phyloP scores from a whole-genome alignment of 2,329 filamentous ascomycete genomes.

The Coniochaeta ligniaria region DNA sequence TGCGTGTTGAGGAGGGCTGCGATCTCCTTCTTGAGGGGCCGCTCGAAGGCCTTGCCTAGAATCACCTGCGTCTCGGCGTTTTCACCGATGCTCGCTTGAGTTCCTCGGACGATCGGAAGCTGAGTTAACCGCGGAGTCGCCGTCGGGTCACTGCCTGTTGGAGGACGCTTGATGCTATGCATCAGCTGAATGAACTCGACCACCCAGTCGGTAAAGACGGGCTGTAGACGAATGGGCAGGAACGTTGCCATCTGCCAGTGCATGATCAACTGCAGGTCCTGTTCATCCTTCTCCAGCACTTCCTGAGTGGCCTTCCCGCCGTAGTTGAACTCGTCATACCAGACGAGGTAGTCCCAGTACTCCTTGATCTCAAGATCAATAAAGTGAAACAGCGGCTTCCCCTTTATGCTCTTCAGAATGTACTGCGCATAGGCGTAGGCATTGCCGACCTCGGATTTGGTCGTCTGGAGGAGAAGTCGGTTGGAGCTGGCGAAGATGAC shows the following conservation, averaged over 20 bases:
- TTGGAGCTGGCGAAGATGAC: slow-evolving; percentile 93
- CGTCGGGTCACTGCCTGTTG: slow-evolving; percentile 37
- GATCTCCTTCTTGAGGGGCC: slow-evolving; percentile 85
- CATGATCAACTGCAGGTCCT: slow-evolving; percentile 87
- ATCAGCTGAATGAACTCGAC: slow-evolving; percentile 93
- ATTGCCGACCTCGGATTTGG: slow-evolving; percentile 93
- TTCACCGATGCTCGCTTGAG: slow-evolving; percentile 48
- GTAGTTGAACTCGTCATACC: slow-evolving; percentile 99
- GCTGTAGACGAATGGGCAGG: slow-evolving; percentile 71
- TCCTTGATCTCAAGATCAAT: slow-evolving; percentile 96
- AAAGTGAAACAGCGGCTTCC: slow-evolving; percentile 93
- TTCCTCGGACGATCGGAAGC: slow-evolving; percentile 43
- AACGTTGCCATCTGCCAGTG: slow-evolving; percentile 96
- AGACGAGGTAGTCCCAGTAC: slow-evolving; percentile 98
- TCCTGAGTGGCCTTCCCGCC: slow-evolving; percentile 86
- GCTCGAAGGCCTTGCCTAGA: slow-evolving; percentile 77
- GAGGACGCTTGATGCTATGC: slow-evolving; percentile 74
- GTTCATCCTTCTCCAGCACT: slow-evolving; percentile 64
- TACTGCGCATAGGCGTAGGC: slow-evolving; percentile 97
- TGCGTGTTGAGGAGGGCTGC: slow-evolving; percentile 74
- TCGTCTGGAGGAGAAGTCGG: slow-evolving; percentile 85
- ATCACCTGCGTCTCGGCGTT: slow-evolving; percentile 57
- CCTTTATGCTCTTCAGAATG: slow-evolving; percentile 94
- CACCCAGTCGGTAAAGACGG: slow-evolving; percentile 85
- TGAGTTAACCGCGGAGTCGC: slow-evolving; percentile 51